Evolutionary conservation across 208 protist species (phyloP).

Genomic region (Trypanosoma avium): DNA sequence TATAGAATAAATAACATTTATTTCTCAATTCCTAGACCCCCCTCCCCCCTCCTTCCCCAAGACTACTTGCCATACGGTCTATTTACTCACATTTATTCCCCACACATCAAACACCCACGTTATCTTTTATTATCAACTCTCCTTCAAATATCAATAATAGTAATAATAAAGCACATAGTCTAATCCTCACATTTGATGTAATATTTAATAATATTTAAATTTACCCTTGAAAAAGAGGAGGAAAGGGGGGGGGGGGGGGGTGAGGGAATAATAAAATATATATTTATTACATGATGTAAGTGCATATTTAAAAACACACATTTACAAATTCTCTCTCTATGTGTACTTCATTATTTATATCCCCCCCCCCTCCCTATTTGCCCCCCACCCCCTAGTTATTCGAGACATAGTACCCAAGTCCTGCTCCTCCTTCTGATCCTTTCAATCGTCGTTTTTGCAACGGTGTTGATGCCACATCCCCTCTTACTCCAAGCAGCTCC

Average conservation of each 20-base stretch:
- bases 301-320: too few species aligned
- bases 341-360: not conserved
- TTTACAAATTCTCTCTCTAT: not conserved
- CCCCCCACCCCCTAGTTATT: not conserved
- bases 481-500: not conserved
- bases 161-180: too few species aligned
- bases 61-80: too few species aligned
- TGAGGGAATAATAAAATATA: not conserved
- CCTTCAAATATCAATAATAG: too few species aligned
- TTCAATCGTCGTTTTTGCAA: constrained; percentile 3
- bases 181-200: too few species aligned
- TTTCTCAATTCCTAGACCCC: not conserved
- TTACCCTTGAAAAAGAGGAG: too few species aligned
- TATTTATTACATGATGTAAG: not conserved
- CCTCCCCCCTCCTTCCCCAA: not conserved
- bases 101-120: too few species aligned
- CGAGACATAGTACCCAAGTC: constrained; percentile 17
- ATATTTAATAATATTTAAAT: too few species aligned
- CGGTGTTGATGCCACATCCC: not conserved
- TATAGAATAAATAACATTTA: too few species aligned
- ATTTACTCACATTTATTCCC: too few species aligned
- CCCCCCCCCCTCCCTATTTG: not conserved
- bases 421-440: not conserved
- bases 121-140: too few species aligned
- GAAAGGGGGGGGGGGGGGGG: too few species aligned